Base-by-base conservation (phyloP, 768 basidiomycete species). In the Phlebiopsis gigantea region DNA sequence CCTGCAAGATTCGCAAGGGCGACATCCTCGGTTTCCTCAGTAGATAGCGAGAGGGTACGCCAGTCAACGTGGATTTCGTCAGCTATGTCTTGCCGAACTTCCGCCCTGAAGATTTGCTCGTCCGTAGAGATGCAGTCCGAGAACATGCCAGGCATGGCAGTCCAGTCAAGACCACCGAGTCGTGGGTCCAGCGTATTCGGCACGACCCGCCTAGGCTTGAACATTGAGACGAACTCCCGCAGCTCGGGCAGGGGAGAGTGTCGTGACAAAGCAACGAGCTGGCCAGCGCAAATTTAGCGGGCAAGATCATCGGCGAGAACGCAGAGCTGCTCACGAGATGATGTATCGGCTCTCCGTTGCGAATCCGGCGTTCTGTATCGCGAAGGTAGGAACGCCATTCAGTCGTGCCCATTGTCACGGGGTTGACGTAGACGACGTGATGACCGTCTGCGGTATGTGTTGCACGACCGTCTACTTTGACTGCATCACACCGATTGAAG, bases 161-260 rank as follows among this genome's bases (percentile, higher is more conserved):
- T 76, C 83, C 88, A 93, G 63, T 97, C 94, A 8, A 88, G 63
- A 54, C 71, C 83, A 62, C 65, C 68, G 55, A 74, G 79, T 41
- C 59, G 71, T 55, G 65, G 83, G 66, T 73, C 79, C 61, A 77
- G 83, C 0, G 90, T 89, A 64, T 95, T 96, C 0, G 95, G 96
- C 1, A 92, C 79, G 1, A 98, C 70, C 3, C 80, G 77, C 41
- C 72, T 76, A 0, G 96, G 96, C 19, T 80, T 79, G 71, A 99
- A 97, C 17, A 96, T 77, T 0, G 79, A 73, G 24, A 97, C 91
- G 53, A 99, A 87, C 1, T 75, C 71, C 58, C 85, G 83, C 0
- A 99, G 79, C 66, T 98, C 96, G 0, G 90, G 89, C 4, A 97
- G 79, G 0, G 89, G 79, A 0, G 93, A 96, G 66, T 98, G 96